Conservation (phyloP, 345 rosid genomes). For the Brassica cretica region DNA sequence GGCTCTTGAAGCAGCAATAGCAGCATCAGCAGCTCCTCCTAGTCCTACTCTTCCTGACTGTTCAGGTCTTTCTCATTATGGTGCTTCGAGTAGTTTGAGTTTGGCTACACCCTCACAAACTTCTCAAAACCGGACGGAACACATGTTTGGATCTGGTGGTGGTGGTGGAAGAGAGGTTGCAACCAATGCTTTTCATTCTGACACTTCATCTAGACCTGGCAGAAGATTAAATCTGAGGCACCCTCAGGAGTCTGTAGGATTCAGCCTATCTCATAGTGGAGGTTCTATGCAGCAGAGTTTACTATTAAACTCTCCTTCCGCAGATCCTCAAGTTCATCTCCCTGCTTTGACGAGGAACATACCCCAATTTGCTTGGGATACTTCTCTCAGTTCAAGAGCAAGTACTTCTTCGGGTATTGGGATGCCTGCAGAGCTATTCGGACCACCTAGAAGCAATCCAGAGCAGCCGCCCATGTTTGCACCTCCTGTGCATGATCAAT, state of each 20-base stretch:
- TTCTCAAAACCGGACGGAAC: slow-evolving; percentile 45
- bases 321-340: slow-evolving; percentile 45
- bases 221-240: slow-evolving; percentile 52
- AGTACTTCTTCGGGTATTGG: slow-evolving; percentile 44
- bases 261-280: slow-evolving; percentile 49
- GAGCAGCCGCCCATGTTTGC: slow-evolving; percentile 62
- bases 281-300: slow-evolving; percentile 47
- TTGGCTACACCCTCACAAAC: slow-evolving; percentile 54
- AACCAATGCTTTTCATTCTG: slow-evolving; percentile 52
- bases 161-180: slow-evolving; percentile 41
- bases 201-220: slow-evolving; percentile 43
- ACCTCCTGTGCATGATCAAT: slow-evolving; percentile 59
- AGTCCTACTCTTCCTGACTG: slow-evolving; percentile 59
- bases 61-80: slow-evolving; percentile 43
- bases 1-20: slow-evolving; percentile 68
- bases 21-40: slow-evolving; percentile 28
- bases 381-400: slow-evolving; percentile 52
- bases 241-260: slow-evolving; percentile 54
- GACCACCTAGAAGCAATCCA: slow-evolving; percentile 48
- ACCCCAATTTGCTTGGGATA: slow-evolving; percentile 56
- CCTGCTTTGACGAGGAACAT: slow-evolving; percentile 54
- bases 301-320: slow-evolving; percentile 44
- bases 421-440: slow-evolving; percentile 45
- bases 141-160: slow-evolving; percentile 52
- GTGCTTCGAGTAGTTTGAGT: slow-evolving; percentile 60